Percentiles rank a stretch among this genome's conserved stretches.
Evolutionary conservation across 768 basidiomycete species (phyloP).

Genomic region (Ramaria rubella): DNA sequence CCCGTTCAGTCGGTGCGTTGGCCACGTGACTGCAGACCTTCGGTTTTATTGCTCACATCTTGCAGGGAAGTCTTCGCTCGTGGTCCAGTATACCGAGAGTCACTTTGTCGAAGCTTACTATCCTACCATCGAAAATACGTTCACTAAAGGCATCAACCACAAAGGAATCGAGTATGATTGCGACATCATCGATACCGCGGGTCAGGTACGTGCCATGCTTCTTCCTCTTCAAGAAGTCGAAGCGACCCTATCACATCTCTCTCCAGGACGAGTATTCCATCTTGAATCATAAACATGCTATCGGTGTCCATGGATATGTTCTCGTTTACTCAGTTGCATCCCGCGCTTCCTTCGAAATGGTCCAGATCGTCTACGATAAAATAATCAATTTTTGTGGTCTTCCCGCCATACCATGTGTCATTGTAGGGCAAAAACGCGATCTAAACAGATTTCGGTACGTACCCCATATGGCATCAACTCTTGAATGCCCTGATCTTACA

Average conservation of each 20-base stretch:
- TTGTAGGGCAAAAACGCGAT: constrained; percentile 92
- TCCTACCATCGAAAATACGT: constrained; percentile 90
- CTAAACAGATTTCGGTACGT: constrained; percentile 59
- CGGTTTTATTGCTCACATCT: constrained; percentile 4
- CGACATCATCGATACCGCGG: constrained; percentile 97
- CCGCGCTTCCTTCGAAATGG: constrained; percentile 88
- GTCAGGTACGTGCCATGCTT: constrained; percentile 59
- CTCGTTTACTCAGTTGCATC: constrained; percentile 94
- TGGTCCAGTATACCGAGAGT: constrained; percentile 89
- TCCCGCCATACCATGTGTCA: constrained; percentile 82
- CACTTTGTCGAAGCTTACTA: constrained; percentile 90
- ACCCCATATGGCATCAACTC: constrained; percentile 3
- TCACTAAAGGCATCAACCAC: constrained; percentile 77
- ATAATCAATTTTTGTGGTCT: constrained; percentile 82
- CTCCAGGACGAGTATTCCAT: constrained; percentile 91
- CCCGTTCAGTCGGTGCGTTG: constrained; percentile 78
- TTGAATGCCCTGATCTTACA: constrained; percentile 21
- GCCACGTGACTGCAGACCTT: constrained; percentile 13
- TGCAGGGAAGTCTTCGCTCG: constrained; percentile 88
- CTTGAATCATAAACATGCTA: constrained; percentile 87
- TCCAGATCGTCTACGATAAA: constrained; percentile 90
- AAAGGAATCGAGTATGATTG: constrained; percentile 91
- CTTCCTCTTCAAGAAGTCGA: background rate
- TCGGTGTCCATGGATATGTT: constrained; percentile 95
- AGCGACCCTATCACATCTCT: constrained; percentile 2